Conservation (phyloP, 2,329 filamentous ascomycete species). For the Hirsutella minnesotensis region DNA sequence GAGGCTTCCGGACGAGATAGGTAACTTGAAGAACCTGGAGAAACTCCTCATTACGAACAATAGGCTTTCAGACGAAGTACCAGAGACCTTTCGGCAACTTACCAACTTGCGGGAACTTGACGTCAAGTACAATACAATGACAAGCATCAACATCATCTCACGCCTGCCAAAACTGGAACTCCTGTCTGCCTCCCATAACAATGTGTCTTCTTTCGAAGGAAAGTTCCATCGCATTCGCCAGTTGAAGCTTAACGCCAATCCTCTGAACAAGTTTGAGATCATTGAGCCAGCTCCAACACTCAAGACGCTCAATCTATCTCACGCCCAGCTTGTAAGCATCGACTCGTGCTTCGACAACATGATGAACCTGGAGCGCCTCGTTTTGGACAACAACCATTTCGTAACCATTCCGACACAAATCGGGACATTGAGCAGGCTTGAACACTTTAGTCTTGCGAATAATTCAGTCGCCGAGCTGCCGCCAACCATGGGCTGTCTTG, state of each 20-base stretch:
- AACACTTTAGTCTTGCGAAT: conserved; percentile 88
- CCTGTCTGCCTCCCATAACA: conserved; percentile 83
- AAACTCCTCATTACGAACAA: conserved; percentile 95
- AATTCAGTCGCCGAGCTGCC: conserved; percentile 81
- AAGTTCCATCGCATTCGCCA: conserved; percentile 76
- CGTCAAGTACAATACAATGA: conserved; percentile 83
- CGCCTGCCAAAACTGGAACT: conserved; percentile 78
- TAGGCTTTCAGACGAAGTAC: conserved; percentile 63
- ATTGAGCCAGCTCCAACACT: conserved; percentile 65
- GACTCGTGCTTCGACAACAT: conserved; percentile 84
- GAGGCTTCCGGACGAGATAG: conserved; percentile 64
- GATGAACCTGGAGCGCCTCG: conserved; percentile 73
- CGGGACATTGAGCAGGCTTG: conserved; percentile 68
- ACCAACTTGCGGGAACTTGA: conserved; percentile 79
- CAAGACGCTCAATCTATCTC: conserved; percentile 78
- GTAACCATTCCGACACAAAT: conserved; percentile 79
- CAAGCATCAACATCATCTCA: conserved; percentile 78
- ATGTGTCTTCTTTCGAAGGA: conserved; percentile 79
- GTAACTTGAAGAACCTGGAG: conserved; percentile 67
- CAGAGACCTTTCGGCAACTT: conserved; percentile 60
- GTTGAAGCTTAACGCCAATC: conserved; percentile 86
- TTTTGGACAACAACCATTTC: conserved; percentile 92
- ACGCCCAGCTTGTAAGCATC: conserved; percentile 80
- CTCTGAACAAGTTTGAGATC: conserved; percentile 87
- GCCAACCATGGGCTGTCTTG: conserved; percentile 75